Base-by-base conservation (phyloP, 2,329 filamentous ascomycete species). In the Fusarium metavorans region DNA sequence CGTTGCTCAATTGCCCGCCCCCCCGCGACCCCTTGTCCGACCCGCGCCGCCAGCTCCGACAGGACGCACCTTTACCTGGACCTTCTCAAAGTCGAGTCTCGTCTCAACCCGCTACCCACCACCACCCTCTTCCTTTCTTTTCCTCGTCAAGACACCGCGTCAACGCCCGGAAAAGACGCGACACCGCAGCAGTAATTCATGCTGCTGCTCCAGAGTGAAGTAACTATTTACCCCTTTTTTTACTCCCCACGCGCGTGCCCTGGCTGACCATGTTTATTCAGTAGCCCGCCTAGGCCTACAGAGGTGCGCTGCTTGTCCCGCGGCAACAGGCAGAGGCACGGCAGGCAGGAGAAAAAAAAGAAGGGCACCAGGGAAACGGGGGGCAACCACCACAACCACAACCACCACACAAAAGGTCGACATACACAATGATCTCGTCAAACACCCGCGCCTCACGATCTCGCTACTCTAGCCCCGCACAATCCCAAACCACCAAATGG, bases 401-500 rank as follows among this genome's bases (percentile, higher is more conserved):
- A 41, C 63, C 67, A 18, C 20, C 30, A n/a, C 20, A 32, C 30
- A 32, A 62, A 64, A 50, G 62, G 59, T 66, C 45, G 66, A 67
- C 76, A 77, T 64, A 67, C 76, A 77, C 67, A 70, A 84, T 84
- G 79, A 83, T 85, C 70, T 83, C 86, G 48, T 82, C 84, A 71
- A 86, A 82, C 78, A 87, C 85, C 73, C 83, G 87, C 82, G 82
- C 87, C 66, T 84, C 87, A 76, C 86, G 89, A 82, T 90, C 89
- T 82, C 88, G 89, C 64, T 89, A 85, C 76, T 89, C 89, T 71
- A 91, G 89, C 76, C 89, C 89, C 32, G 84, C 85, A 62, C 83
- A 83, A 72, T 72, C 76, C 43, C 73, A 77, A 66, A 82, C 77
- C 71, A 75, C 75, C 67, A 76, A 72, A 70, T 73, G 76, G 66